A percentile compares a stretch with the other conserved stretches of the same genome.
phyloP scores from a whole-genome alignment of 2,329 filamentous ascomycete genomes.

The Xylariaceae sp. region DNA sequence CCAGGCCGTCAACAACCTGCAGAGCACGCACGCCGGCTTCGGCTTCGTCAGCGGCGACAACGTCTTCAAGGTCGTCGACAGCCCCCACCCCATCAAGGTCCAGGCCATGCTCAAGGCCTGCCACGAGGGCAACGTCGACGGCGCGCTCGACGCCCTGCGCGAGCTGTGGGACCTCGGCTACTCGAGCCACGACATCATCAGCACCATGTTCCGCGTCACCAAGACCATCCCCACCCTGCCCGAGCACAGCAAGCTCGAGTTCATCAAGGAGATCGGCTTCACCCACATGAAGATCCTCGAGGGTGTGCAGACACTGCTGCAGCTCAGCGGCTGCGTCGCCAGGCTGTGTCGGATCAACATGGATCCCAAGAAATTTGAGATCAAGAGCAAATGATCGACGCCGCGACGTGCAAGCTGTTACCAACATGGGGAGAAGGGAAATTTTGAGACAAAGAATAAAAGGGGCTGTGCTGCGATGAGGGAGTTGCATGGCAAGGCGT shows the following conservation, averaged over 20 bases:
- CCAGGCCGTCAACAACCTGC: conserved; percentile 96
- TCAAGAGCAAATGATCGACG: conserved; percentile 21
- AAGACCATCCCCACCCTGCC: conserved; percentile 89
- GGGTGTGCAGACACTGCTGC: conserved; percentile 88
- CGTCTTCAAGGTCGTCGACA: conserved; percentile 95
- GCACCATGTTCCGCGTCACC: conserved; percentile 97
- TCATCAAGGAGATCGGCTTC: conserved; percentile 97
- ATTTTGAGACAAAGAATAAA: neutral
- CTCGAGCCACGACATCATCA: conserved; percentile 98
- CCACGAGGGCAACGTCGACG: conserved; percentile 84
- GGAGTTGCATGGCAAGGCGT: conserved; percentile 23
- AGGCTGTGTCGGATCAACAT: conserved; percentile 94
- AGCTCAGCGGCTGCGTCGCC: conserved; percentile 86
- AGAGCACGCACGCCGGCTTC: conserved; percentile 88
- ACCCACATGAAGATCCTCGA: conserved; percentile 99
- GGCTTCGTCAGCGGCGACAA: conserved; percentile 97
- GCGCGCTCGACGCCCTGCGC: conserved; percentile 74
- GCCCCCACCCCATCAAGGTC: conserved; percentile 94
- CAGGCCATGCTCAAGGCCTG: conserved; percentile 98
- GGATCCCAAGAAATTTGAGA: conserved; percentile 73
- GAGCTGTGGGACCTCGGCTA: conserved; percentile 95
- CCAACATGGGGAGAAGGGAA: neutral
- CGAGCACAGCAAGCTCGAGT: conserved; percentile 93
- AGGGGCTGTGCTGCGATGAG: no score
- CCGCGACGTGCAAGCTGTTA: no score